Evolutionary conservation across 768 basidiomycete species (phyloP).

Genomic region (Boletus rufocinnamomeus): DNA sequence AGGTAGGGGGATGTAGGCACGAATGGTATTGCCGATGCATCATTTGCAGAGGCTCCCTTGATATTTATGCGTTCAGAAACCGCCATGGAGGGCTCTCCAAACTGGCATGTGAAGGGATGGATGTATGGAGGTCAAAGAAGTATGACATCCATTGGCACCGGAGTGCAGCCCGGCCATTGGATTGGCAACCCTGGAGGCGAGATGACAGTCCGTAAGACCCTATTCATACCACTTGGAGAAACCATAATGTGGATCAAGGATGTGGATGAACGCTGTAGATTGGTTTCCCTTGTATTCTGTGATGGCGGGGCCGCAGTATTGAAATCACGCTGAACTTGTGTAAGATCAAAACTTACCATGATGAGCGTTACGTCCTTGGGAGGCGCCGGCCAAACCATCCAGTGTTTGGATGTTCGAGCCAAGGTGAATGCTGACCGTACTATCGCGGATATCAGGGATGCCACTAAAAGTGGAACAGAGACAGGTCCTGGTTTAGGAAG

Average conservation of each 20-base stretch:
- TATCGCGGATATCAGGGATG: not conserved
- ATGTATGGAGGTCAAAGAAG: constrained; percentile 17
- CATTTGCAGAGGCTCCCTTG: not conserved
- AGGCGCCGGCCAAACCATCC: constrained; percentile 25
- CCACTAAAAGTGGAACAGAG: not conserved
- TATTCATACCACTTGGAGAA: constrained; percentile 14
- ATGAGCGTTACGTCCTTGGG: constrained; percentile 6
- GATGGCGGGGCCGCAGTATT: not conserved
- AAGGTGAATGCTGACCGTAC: not conserved
- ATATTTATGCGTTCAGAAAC: constrained; percentile 23
- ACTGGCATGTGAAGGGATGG: constrained; percentile 18
- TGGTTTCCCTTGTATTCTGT: constrained; percentile 9
- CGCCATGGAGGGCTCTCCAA: constrained; percentile 24
- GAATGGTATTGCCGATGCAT: constrained; percentile 9
- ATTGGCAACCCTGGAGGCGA: constrained; percentile 12
- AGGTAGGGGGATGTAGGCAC: not conserved
- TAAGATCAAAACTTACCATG: constrained; percentile 10
- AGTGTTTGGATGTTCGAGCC: constrained; percentile 19
- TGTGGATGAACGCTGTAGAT: constrained; percentile 5
- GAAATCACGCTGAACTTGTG: constrained; percentile 1
- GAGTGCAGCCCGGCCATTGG: constrained; percentile 15
- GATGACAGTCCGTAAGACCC: constrained; percentile 5
- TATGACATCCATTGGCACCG: constrained; percentile 17
- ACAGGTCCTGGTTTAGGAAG: constrained; percentile 1
- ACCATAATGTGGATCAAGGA: constrained; percentile 1